These are phyloP conservation scores for Priceomyces medius DNA, from an alignment of 805 yeast genomes.

Conservation along the genomic window DNA sequence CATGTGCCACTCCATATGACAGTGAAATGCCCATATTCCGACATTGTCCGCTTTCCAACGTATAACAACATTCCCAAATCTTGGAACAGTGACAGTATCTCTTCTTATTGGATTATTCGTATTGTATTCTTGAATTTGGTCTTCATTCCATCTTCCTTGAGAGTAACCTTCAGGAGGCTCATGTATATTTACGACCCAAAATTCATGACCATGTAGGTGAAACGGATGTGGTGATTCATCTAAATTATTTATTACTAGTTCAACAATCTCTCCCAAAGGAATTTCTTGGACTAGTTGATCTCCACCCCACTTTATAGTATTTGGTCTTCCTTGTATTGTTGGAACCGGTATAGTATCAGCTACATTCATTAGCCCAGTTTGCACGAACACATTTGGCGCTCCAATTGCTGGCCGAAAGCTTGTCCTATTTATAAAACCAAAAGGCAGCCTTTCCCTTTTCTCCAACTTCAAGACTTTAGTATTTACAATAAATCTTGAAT, in stretches of 20 bases:
- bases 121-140: background rate
- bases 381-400: slow-evolving; percentile 4
- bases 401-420: slow-evolving; percentile 5
- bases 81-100: slow-evolving; percentile 6
- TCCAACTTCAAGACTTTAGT: slow-evolving; percentile 2
- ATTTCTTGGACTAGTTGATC: slow-evolving; percentile 4
- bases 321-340: slow-evolving; percentile 2
- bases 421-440: slow-evolving; percentile 4
- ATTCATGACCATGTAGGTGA: slow-evolving; percentile 9
- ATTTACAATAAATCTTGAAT: slow-evolving; percentile 2
- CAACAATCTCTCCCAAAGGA: slow-evolving; percentile 3
- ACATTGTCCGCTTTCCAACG: slow-evolving; percentile 6
- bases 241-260: slow-evolving; percentile 6
- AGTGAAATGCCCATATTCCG: slow-evolving; percentile 9
- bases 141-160: slow-evolving; percentile 4
- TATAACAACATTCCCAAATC: slow-evolving; percentile 5
- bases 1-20: slow-evolving; percentile 9
- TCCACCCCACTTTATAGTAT: slow-evolving; percentile 6
- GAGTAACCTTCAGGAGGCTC: slow-evolving; percentile 1
- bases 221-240: slow-evolving; percentile 8
- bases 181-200: slow-evolving; percentile 9
- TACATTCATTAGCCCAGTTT: background rate
- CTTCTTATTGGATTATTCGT: slow-evolving; percentile 4
- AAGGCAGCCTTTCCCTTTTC: slow-evolving; percentile 5
- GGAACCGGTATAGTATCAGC: slow-evolving; percentile 4